phyloP scores from a whole-genome alignment of 148 eudicot species.

The Beta vulgaris region DNA sequence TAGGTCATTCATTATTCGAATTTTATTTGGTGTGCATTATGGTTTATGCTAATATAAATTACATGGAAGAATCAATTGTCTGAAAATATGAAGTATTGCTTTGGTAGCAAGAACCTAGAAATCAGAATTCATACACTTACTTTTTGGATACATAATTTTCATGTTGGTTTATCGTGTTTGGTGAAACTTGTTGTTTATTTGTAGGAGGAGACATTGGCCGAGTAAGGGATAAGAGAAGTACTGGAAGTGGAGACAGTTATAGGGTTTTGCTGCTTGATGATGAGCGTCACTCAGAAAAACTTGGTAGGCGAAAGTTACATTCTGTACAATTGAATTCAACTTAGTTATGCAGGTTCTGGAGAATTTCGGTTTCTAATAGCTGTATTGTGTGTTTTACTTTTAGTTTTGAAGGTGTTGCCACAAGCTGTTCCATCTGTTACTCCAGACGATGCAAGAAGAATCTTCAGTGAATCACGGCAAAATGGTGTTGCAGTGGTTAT shows the following conservation, averaged over 20 bases:
- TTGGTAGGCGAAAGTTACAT: constrained; percentile 22
- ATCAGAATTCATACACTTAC: too few species aligned
- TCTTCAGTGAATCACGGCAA: constrained; percentile 32
- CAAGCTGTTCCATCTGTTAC: constrained; percentile 44
- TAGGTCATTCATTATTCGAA: not conserved
- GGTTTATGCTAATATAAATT: not conserved
- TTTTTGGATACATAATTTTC: not conserved
- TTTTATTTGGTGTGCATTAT: not conserved
- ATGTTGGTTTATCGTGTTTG: not conserved
- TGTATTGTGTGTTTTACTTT: constrained; percentile 1
- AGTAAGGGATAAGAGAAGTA: constrained; percentile 30
- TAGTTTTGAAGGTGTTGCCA: constrained; percentile 42
- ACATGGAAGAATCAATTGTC: not conserved
- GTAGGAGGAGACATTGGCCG: constrained; percentile 47
- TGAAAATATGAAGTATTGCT: not conserved
- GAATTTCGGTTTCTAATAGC: not conserved
- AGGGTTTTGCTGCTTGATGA: constrained; percentile 44
- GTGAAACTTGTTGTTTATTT: constrained; percentile 7
- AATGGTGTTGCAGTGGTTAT: constrained; percentile 41
- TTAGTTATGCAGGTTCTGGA: not conserved
- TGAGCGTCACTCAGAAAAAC: constrained; percentile 38
- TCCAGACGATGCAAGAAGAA: constrained; percentile 39
- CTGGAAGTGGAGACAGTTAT: constrained; percentile 41
- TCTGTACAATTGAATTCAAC: not conserved
- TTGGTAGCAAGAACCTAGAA: too few species aligned